A percentile compares a stretch with the other conserved stretches of the same genome.
phyloP scores from a whole-genome alignment of 306 rosid genomes.

The Cucurbita pepo region DNA sequence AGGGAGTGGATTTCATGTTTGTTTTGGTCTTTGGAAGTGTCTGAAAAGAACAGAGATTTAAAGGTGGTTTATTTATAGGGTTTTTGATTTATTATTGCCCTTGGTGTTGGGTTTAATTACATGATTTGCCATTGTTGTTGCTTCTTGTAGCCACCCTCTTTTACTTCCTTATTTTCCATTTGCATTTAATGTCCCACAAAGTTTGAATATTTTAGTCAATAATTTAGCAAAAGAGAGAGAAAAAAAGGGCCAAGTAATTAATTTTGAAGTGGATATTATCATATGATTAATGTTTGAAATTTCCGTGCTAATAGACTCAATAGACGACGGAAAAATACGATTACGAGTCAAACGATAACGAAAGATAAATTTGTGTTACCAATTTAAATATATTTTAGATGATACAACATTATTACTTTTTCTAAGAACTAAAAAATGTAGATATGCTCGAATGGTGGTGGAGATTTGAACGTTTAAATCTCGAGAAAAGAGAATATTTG shows the following conservation, averaged over 20 bases:
- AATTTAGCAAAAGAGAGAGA: neutral
- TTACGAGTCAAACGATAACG: too few relatives aligned
- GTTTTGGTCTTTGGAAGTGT: neutral
- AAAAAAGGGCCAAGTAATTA: neutral
- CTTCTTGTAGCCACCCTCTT: neutral
- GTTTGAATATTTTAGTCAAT: neutral
- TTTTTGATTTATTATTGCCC: neutral
- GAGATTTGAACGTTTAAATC: too few relatives aligned
- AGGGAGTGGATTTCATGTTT: constrained; percentile 21
- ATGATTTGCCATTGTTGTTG: neutral
- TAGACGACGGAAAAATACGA: too few relatives aligned
- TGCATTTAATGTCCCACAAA: neutral
- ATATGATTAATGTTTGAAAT: too few relatives aligned
- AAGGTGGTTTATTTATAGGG: neutral
- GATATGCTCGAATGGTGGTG: too few relatives aligned
- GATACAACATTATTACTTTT: too few relatives aligned
- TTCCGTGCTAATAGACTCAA: too few relatives aligned
- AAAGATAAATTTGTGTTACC: too few relatives aligned
- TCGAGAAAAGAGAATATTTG: too few relatives aligned
- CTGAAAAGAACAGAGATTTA: neutral
- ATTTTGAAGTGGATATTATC: neutral
- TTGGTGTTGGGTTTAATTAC: neutral
- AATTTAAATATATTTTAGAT: too few relatives aligned
- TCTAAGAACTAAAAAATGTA: too few relatives aligned
- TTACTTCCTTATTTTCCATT: neutral